Conservation (phyloP, 2,329 filamentous ascomycete genomes). For the Dactylellina parvicollis region DNA sequence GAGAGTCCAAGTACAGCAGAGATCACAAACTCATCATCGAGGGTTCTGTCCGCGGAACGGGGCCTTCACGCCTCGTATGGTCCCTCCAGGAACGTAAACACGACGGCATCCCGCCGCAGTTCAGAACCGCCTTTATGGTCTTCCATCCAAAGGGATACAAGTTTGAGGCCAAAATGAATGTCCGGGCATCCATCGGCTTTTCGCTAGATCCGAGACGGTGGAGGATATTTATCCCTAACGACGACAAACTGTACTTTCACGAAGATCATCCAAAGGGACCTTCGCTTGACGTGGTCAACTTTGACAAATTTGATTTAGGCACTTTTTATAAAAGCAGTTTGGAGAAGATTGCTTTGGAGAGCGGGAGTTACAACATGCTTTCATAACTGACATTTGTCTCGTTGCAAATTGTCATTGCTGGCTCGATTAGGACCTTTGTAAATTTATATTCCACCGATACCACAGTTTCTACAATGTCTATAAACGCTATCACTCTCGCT, state of each 20-base stretch:
- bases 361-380: neutral
- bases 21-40: constrained; percentile 42
- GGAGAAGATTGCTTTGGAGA: constrained; percentile 17
- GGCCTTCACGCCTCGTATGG: constrained; percentile 25
- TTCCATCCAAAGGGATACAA: constrained; percentile 28
- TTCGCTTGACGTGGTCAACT: neutral
- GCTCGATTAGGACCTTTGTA: no score
- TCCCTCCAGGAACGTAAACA: constrained; percentile 45
- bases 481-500: no score
- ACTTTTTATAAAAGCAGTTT: constrained; percentile 26
- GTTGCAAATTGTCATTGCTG: no score
- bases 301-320: constrained; percentile 33
- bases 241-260: constrained; percentile 44
- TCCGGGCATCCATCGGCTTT: constrained; percentile 40
- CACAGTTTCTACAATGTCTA: no score
- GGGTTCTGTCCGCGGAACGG: constrained; percentile 29
- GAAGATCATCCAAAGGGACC: constrained; percentile 37
- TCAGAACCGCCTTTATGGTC: constrained; percentile 42
- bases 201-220: constrained; percentile 37
- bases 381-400: no score
- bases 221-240: constrained; percentile 31
- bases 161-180: constrained; percentile 32
- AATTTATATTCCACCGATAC: no score
- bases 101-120: constrained; percentile 37
- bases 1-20: constrained; percentile 38